phyloP scores from a whole-genome alignment of 495 filamentous ascomycete genomes.

The Rhizodiscina lignyota region DNA sequence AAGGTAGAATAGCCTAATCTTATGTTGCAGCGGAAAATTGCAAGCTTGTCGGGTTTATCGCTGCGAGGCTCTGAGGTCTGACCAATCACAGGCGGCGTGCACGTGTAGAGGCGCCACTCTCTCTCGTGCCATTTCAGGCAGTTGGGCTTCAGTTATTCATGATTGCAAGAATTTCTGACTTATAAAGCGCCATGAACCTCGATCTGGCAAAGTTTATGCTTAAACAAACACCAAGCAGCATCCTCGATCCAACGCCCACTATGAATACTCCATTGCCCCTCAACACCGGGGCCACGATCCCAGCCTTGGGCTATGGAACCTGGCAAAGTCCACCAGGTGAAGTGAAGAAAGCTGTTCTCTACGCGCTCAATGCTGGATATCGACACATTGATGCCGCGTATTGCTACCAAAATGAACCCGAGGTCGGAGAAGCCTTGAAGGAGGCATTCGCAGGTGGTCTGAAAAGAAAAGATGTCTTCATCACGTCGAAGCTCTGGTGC shows the following conservation, averaged over 20 bases:
- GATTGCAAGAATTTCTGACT: too few species aligned
- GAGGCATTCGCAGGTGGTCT: constrained; percentile 51
- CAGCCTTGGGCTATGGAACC: constrained; percentile 55
- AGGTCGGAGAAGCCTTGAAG: constrained; percentile 34
- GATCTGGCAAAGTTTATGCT: constrained; percentile 18
- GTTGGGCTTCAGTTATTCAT: too few species aligned
- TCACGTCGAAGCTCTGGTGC: constrained; percentile 73
- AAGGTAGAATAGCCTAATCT: too few species aligned
- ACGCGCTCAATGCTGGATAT: constrained; percentile 22
- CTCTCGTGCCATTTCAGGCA: too few species aligned
- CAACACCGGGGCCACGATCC: constrained; percentile 62
- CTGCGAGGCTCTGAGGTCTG: too few species aligned
- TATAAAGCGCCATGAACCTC: too few species aligned
- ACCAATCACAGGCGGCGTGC: too few species aligned
- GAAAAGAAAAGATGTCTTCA: constrained; percentile 63
- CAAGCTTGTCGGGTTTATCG: too few species aligned
- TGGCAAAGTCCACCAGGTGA: constrained; percentile 56
- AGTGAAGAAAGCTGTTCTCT: constrained; percentile 24
- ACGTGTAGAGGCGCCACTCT: too few species aligned
- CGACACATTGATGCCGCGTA: constrained; percentile 24
- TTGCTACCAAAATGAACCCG: constrained; percentile 29
- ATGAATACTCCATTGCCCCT: constrained; percentile 40
- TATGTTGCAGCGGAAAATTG: too few species aligned
- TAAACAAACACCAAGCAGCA: constrained; percentile 12
- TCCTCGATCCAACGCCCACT: constrained; percentile 16